Evolutionary conservation across 805 yeast species (phyloP).

Genomic region (Ogataea zsoltii): DNA sequence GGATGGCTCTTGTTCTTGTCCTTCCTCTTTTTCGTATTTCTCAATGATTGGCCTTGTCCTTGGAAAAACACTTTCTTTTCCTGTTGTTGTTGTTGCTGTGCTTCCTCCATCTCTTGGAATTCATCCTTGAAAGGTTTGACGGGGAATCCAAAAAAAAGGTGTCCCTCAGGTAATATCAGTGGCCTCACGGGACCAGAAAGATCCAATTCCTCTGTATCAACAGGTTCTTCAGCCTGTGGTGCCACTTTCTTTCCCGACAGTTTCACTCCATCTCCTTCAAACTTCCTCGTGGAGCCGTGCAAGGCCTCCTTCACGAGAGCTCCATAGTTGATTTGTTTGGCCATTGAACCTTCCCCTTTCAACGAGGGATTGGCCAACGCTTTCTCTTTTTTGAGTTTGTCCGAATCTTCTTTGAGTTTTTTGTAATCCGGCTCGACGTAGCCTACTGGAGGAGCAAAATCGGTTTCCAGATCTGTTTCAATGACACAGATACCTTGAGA

Average conservation of each 20-base stretch:
- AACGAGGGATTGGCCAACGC: constrained; percentile 38
- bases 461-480: constrained; percentile 95
- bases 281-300: constrained; percentile 33
- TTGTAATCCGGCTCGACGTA: constrained; percentile 87
- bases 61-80: constrained; percentile 36
- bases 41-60: constrained; percentile 76
- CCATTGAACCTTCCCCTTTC: constrained; percentile 66
- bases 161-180: constrained; percentile 75
- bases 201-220: constrained; percentile 35
- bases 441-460: constrained; percentile 98
- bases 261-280: constrained; percentile 67
- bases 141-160: constrained; percentile 92
- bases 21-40: constrained; percentile 59
- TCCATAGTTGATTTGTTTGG: constrained; percentile 66
- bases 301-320: constrained; percentile 50
- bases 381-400: constrained; percentile 36
- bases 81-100: constrained; percentile 13
- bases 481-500: constrained; percentile 83
- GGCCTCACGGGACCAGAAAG: constrained; percentile 70
- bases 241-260: constrained; percentile 58
- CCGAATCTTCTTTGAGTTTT: constrained; percentile 41
- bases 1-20: constrained; percentile 51
- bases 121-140: constrained; percentile 50
- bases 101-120: constrained; percentile 34
- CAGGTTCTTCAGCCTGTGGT: constrained; percentile 20